Evolutionary conservation across 108 stramenopile species (phyloP).

Genomic region (Nitzschia sp.): DNA sequence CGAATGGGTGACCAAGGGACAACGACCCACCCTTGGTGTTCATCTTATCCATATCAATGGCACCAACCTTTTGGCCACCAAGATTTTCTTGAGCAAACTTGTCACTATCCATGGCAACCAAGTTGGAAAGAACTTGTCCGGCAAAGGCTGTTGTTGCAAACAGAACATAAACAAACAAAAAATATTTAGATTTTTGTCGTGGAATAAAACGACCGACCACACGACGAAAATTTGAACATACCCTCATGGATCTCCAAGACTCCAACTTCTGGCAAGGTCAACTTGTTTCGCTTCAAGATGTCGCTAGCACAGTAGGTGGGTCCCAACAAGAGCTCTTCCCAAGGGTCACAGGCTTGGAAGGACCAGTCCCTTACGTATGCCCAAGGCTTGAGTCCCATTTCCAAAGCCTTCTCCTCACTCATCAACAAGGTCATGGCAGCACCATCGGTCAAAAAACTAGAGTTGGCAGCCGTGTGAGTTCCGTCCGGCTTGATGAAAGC

Average conservation of each 20-base stretch:
- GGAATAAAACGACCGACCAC: background rate
- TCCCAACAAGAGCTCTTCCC: slow-evolving; percentile 94
- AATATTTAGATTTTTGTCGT: background rate
- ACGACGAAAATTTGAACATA: background rate
- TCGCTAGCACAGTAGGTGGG: slow-evolving; percentile 89
- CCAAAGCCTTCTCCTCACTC: slow-evolving; percentile 92
- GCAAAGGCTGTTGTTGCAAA: slow-evolving; percentile 83
- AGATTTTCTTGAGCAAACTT: slow-evolving; percentile 87
- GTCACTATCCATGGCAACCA: slow-evolving; percentile 92
- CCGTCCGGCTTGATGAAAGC: slow-evolving; percentile 97
- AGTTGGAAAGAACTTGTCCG: slow-evolving; percentile 96
- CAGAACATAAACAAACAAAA: slow-evolving; percentile 1
- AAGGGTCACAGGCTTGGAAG: slow-evolving; percentile 96
- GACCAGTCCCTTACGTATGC: slow-evolving; percentile 91
- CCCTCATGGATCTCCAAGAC: slow-evolving; percentile 98
- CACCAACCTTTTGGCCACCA: slow-evolving; percentile 87
- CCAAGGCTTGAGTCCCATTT: slow-evolving; percentile 93
- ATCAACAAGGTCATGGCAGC: slow-evolving; percentile 92
- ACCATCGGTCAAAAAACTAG: slow-evolving; percentile 95
- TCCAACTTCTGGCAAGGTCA: slow-evolving; percentile 85
- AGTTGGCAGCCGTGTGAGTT: slow-evolving; percentile 99
- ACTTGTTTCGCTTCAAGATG: slow-evolving; percentile 73
- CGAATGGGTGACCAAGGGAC: slow-evolving; percentile 98
- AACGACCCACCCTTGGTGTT: slow-evolving; percentile 97
- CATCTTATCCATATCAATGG: slow-evolving; percentile 88